These are phyloP conservation scores for Dendrobium huoshanense DNA, from an alignment of 106 monocot species.

Conservation along the genomic window DNA sequence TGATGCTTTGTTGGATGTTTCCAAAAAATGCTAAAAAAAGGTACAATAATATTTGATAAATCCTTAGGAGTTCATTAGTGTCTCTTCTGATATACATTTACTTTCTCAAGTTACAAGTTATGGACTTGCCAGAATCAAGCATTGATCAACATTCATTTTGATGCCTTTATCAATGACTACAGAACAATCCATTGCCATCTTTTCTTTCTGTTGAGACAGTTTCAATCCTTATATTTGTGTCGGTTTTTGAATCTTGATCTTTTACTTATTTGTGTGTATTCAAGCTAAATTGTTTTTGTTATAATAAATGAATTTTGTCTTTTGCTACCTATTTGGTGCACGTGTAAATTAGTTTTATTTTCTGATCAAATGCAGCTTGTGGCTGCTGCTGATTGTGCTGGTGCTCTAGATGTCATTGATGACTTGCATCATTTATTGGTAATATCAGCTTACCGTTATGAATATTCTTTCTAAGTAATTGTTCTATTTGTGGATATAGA, in stretches of 20 bases:
- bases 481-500: neutral
- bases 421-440: constrained; percentile 92
- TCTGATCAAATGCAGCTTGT: constrained; percentile 58
- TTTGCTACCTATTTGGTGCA: neutral
- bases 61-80: neutral
- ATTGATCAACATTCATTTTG: neutral
- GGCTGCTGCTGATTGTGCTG: constrained; percentile 89
- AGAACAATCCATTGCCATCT: neutral
- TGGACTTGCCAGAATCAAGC: neutral
- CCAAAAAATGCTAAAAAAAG: neutral
- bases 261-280: neutral
- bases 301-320: neutral
- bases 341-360: constrained; percentile 14
- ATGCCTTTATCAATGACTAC: neutral
- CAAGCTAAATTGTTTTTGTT: neutral
- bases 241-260: neutral
- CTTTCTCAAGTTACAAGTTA: neutral
- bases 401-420: constrained; percentile 93
- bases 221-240: neutral
- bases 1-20: neutral
- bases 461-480: neutral
- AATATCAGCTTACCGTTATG: constrained; percentile 11
- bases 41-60: neutral
- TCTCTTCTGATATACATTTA: neutral
- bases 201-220: neutral